Evolutionary conservation across 2,329 filamentous ascomycete genomes (phyloP), one percentile per base, ranked within the genome.

Genomic region (Penicillium crustosum): DNA sequence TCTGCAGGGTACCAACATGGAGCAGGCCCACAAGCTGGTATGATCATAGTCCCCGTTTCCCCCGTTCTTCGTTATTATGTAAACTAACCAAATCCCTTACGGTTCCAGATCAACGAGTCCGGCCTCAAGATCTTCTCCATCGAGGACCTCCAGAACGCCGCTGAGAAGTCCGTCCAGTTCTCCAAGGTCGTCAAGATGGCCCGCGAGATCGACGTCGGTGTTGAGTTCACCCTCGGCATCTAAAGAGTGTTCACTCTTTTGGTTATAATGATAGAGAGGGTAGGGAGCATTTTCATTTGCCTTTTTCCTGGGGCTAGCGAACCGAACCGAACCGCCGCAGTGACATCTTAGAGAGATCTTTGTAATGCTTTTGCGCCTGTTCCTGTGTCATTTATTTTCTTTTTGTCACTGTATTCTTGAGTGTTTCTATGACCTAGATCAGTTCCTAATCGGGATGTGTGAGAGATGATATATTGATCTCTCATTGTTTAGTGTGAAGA

Each of bases 61-160:
- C 44, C 29, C 15, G 0, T 25, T 36, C 5, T 8, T 31, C 2
- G 19, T 6, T 8, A 36, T 7, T 15, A 8, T n/a, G 6, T 23
- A 35, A 49, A 31, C 54, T 59, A 47, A 61, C 23, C 15, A 8
- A 42, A 55, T 31, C 58, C 61, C 85, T 1, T 35, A 82, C 13
- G 25, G 43, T 53, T 12, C 5, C 10, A 53, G 50, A 92, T 99
- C 82, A 96, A 94, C 83, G 92, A 99, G 77, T 95, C 93, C 54
- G 93, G 94, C 70, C 86, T 99, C 73, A 99, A 99, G 89, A 99
- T 99, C 80, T 99, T 99, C 86, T 95, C 91, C 72, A 97, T 99
- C 63, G 93, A 97, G 75, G 94, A 99, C 81, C 86, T 99, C 71
- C 94, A 99, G 82, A 94, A 81, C 75, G 94, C 94, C 42, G 94